Conservation (phyloP, 2,329 filamentous ascomycete genomes). For the Magnaporthales sp. region DNA sequence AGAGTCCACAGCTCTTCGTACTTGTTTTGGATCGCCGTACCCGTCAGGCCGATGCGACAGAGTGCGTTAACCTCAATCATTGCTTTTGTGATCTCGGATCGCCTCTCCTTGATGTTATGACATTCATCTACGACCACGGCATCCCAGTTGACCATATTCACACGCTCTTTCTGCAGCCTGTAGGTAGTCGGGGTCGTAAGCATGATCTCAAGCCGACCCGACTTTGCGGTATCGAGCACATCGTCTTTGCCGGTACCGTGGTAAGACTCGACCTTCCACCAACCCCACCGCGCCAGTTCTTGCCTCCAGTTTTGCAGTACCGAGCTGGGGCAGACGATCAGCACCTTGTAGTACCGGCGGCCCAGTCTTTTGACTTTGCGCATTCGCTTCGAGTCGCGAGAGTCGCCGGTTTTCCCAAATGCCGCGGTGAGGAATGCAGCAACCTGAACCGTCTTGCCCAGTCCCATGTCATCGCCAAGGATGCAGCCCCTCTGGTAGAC, state of each 20-base stretch:
- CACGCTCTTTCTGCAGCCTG: slow-evolving; percentile 58
- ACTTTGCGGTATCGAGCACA: slow-evolving; percentile 61
- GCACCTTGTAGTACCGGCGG: slow-evolving; percentile 71
- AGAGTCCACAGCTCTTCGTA: slow-evolving; percentile 97
- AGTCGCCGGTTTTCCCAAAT: slow-evolving; percentile 89
- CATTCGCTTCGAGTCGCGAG: slow-evolving; percentile 79
- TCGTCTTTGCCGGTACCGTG: slow-evolving; percentile 65
- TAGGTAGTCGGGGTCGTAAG: slow-evolving; percentile 94
- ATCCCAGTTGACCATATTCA: slow-evolving; percentile 89
- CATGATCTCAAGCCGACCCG: slow-evolving; percentile 78
- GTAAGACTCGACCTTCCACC: slow-evolving; percentile 82
- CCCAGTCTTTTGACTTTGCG: slow-evolving; percentile 64
- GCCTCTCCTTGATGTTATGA: slow-evolving; percentile 75
- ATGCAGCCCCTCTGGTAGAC: slow-evolving; percentile 87
- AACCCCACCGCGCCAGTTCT: slow-evolving; percentile 85
- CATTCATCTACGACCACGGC: slow-evolving; percentile 92
- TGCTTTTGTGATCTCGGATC: slow-evolving; percentile 68
- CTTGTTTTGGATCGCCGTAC: slow-evolving; percentile 94
- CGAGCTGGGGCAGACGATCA: slow-evolving; percentile 84
- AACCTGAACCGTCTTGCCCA: slow-evolving; percentile 95
- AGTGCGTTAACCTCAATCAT: slow-evolving; percentile 89
- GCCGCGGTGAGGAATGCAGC: slow-evolving; percentile 85
- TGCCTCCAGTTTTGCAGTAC: slow-evolving; percentile 87
- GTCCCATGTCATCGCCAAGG: slow-evolving; percentile 92
- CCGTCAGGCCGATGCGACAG: slow-evolving; percentile 86